phyloP scores from a whole-genome alignment of 2,329 filamentous ascomycete genomes.

The Fusarium sp. region DNA sequence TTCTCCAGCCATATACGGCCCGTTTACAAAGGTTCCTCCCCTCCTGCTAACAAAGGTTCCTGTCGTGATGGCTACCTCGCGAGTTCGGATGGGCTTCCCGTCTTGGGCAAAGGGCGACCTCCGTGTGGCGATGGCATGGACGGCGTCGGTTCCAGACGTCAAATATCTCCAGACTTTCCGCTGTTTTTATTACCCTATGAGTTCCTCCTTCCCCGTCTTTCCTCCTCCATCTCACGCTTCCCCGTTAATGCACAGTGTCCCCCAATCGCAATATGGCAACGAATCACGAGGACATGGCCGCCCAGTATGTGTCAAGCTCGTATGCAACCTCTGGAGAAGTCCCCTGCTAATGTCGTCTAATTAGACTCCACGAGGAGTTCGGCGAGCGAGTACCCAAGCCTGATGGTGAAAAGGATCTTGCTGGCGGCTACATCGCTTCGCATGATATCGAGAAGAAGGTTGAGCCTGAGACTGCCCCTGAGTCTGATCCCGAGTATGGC shows the following conservation, averaged over 20 bases:
- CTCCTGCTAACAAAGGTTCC: conserved; percentile 33
- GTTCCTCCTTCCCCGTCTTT: conserved; percentile 3
- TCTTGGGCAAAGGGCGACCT: conserved; percentile 17
- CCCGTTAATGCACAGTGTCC: conserved; percentile 11
- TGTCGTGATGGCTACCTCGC: not conserved
- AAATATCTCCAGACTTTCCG: conserved; percentile 7
- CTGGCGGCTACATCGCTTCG: conserved; percentile 39
- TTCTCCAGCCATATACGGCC: conserved; percentile 29
- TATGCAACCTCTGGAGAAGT: not conserved
- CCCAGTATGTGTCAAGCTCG: conserved; percentile 45
- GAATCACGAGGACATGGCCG: conserved; percentile 49
- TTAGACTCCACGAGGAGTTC: conserved; percentile 46
- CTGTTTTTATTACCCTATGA: not conserved
- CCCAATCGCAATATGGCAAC: conserved; percentile 44
- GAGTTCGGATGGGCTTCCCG: conserved; percentile 30
- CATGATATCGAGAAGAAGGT: conserved; percentile 41
- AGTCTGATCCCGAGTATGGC: conserved; percentile 42
- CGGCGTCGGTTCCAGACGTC: not conserved
- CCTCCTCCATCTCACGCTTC: not conserved
- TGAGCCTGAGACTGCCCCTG: not conserved
- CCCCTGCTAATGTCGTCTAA: conserved; percentile 15
- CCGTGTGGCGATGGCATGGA: conserved; percentile 7
- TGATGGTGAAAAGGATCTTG: conserved; percentile 39
- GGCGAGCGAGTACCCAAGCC: conserved; percentile 36
- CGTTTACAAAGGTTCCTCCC: conserved; percentile 30